Evolutionary conservation across 257 asterid species (phyloP).

Genomic region (Parsonsia alboflavescens): DNA sequence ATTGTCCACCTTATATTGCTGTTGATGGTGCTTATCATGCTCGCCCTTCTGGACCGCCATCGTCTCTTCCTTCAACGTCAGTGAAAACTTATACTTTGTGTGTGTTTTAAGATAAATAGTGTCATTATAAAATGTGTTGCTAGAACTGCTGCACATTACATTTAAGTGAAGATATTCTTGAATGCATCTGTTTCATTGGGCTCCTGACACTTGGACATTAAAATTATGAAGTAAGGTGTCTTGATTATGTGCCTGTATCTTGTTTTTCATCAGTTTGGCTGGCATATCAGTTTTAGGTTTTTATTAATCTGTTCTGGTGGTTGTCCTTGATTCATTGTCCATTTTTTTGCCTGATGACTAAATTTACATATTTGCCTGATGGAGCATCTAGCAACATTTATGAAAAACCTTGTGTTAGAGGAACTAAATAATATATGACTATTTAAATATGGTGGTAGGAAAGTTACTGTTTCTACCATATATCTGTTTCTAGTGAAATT

Average conservation of each 20-base stretch:
- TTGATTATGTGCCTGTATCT: not conserved
- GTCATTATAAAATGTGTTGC: too few species aligned
- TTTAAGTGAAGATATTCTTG: too few species aligned
- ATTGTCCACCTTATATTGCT: conserved; percentile 67
- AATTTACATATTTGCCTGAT: not conserved
- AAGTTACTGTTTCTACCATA: not conserved
- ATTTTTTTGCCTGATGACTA: not conserved
- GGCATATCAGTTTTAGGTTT: not conserved
- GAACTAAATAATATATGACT: not conserved
- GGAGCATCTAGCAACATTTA: not conserved
- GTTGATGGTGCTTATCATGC: conserved; percentile 75
- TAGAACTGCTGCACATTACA: too few species aligned
- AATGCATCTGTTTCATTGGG: too few species aligned
- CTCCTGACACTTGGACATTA: not conserved
- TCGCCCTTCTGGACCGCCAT: conserved; percentile 37
- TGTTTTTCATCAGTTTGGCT: not conserved
- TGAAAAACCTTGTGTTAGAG: not conserved
- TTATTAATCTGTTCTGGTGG: not conserved
- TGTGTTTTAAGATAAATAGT: too few species aligned
- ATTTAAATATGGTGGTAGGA: not conserved
- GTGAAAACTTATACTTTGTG: too few species aligned
- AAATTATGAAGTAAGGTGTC: not conserved
- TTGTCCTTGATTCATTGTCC: not conserved
- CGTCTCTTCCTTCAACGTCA: too few species aligned
- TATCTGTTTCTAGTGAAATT: not conserved